phyloP scores from a whole-genome alignment of 176 grass and related monocot species.

The Tillandsia fasciculata region DNA sequence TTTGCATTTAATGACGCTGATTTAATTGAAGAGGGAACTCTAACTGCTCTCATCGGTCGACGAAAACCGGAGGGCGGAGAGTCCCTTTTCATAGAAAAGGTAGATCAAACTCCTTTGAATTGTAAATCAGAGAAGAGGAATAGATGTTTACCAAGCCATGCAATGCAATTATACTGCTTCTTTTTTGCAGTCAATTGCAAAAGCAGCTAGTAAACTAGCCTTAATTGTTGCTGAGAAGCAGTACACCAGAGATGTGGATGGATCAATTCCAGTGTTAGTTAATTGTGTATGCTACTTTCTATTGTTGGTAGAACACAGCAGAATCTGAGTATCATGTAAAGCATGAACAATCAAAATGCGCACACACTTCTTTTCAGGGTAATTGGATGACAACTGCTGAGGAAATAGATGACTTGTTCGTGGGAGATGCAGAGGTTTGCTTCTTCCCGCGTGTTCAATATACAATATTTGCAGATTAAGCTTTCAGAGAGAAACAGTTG shows the following conservation, averaged over 20 bases:
- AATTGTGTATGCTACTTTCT: constrained; percentile 54
- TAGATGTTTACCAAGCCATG: background rate
- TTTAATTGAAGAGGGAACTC: constrained; percentile 59
- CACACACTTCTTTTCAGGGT: constrained; percentile 37
- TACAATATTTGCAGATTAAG: too few relatives aligned
- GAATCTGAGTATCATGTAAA: background rate
- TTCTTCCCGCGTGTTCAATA: background rate
- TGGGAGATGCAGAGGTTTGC: constrained; percentile 76
- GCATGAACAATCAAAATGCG: constrained; percentile 19
- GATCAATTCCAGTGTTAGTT: constrained; percentile 72
- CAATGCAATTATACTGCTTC: background rate
- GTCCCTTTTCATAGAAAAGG: constrained; percentile 80
- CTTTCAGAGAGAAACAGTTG: too few relatives aligned
- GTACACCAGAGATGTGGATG: constrained; percentile 51
- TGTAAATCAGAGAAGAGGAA: background rate
- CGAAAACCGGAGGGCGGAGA: constrained; percentile 45
- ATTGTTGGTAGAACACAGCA: background rate
- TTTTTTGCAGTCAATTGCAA: constrained; percentile 35
- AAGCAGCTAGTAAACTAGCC: constrained; percentile 48
- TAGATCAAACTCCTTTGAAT: constrained; percentile 2
- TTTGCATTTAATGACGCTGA: constrained; percentile 90
- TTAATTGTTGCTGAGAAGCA: constrained; percentile 60
- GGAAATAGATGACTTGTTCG: constrained; percentile 80
- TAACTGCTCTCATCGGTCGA: constrained; percentile 59
- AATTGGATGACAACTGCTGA: constrained; percentile 85